Conservation (phyloP, 768 basidiomycete species). For the Tylopilus intermedius region DNA sequence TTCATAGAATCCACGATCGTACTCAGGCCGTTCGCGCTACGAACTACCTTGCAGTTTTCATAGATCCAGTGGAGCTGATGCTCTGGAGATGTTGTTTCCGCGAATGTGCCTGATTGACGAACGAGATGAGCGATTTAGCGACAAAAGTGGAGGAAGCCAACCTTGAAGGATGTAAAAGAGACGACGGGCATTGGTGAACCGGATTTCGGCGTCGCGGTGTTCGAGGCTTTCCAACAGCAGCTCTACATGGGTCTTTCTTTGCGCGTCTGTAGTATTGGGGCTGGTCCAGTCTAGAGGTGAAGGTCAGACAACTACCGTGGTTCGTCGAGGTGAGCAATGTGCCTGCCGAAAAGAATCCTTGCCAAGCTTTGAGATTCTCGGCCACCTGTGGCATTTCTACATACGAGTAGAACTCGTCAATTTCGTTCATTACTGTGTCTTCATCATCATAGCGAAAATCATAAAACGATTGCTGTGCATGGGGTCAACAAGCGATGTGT, state of each 20-base stretch:
- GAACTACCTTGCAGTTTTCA: conserved; percentile 85
- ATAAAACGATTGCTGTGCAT: conserved; percentile 71
- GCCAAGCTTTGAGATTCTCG: conserved; percentile 85
- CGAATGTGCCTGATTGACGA: conserved; percentile 67
- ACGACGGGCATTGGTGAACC: conserved; percentile 82
- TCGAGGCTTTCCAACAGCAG: conserved; percentile 82
- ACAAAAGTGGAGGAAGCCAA: conserved; percentile 23
- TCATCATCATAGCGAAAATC: conserved; percentile 96
- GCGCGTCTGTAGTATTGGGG: conserved; percentile 45
- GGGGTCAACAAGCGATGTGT: conserved; percentile 16
- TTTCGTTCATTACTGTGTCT: conserved; percentile 91
- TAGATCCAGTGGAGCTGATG: conserved; percentile 95
- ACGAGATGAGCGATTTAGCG: conserved; percentile 6
- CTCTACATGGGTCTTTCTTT: conserved; percentile 71
- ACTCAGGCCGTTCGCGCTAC: conserved; percentile 76
- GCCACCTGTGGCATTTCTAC: conserved; percentile 89
- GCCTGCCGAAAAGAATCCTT: conserved; percentile 78
- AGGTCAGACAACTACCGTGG: not conserved
- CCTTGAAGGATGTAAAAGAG: conserved; percentile 93
- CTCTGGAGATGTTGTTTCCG: conserved; percentile 86
- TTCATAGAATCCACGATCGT: conserved; percentile 85
- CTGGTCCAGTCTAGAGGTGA: conserved; percentile 67
- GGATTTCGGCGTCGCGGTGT: conserved; percentile 75
- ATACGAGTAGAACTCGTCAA: conserved; percentile 98
- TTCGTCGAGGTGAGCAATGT: conserved; percentile 19